These are phyloP conservation scores for Zoysia pacifica DNA, from an alignment of 176 grass and related monocot genomes.

Conservation along the genomic window DNA sequence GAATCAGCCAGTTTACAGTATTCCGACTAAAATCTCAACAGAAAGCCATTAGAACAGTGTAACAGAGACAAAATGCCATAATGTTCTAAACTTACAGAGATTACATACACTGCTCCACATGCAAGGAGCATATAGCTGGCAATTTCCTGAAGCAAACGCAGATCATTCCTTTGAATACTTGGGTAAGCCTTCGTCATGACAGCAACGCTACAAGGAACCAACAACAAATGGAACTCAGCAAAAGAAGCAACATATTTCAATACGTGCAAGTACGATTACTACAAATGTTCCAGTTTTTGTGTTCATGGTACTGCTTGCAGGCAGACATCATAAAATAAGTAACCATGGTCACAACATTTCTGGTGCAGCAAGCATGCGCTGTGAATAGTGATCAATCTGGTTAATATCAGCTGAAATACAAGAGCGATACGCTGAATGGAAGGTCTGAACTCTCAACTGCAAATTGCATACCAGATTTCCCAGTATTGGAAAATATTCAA, in stretches of 20 bases:
- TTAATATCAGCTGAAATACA: not conserved
- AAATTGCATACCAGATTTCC: conserved; percentile 6
- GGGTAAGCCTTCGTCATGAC: conserved; percentile 95
- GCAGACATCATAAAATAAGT: not conserved
- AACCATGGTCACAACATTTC: not conserved
- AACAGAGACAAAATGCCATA: conserved; percentile 21
- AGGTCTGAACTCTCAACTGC: not conserved
- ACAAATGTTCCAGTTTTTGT: not conserved
- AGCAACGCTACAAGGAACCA: conserved; percentile 67
- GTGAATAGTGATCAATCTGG: conserved; percentile 23
- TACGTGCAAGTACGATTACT: not conserved
- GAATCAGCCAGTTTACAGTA: not conserved
- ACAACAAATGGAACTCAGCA: conserved; percentile 21
- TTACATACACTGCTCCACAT: conserved; percentile 79
- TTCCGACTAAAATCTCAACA: not conserved
- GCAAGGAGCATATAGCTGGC: conserved; percentile 89
- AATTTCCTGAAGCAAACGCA: conserved; percentile 86
- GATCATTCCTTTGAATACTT: conserved; percentile 51
- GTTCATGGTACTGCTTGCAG: not conserved
- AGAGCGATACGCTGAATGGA: not conserved
- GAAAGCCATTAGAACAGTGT: conserved; percentile 10
- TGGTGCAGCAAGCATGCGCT: conserved; percentile 1
- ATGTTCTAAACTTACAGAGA: conserved; percentile 59
- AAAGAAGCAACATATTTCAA: conserved; percentile 19
- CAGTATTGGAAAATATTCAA: conserved; percentile 16